phyloP scores from a whole-genome alignment of 441 rosid species.

The Syzygium malaccense region DNA sequence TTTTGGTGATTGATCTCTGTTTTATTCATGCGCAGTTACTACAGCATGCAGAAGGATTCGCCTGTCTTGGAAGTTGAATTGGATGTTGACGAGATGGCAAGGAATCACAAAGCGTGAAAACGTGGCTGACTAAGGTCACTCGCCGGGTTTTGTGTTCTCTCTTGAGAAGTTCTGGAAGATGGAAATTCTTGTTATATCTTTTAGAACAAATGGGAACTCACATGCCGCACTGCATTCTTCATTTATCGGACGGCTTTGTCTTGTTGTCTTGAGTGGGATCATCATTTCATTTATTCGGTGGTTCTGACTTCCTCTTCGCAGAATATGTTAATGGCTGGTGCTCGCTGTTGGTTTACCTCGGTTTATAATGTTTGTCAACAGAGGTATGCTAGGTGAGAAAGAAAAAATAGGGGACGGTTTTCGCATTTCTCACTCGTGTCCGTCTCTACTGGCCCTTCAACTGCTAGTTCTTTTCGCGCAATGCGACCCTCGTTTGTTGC shows the following conservation, averaged over 20 bases:
- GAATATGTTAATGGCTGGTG: neutral
- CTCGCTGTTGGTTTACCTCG: neutral
- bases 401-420: neutral
- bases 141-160: neutral
- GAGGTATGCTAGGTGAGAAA: neutral
- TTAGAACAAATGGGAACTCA: neutral
- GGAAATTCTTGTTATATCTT: neutral
- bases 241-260: neutral
- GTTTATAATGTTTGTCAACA: neutral
- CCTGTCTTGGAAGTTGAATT: slow-evolving; percentile 81
- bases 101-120: slow-evolving; percentile 57
- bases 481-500: neutral
- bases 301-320: neutral
- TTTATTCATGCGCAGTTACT: slow-evolving; percentile 30
- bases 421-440: neutral
- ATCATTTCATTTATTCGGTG: neutral
- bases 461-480: neutral
- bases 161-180: neutral
- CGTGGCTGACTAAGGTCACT: neutral
- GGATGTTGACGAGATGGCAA: slow-evolving; percentile 85
- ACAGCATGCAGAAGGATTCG: slow-evolving; percentile 57
- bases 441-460: neutral
- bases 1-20: neutral
- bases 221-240: neutral
- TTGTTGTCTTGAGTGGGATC: neutral